A percentile compares a stretch with the other conserved stretches of the same genome.
These are phyloP conservation scores for Thraustochytrium striatum DNA, from an alignment of 352 stramenopile genomes.

Conservation along the genomic window DNA sequence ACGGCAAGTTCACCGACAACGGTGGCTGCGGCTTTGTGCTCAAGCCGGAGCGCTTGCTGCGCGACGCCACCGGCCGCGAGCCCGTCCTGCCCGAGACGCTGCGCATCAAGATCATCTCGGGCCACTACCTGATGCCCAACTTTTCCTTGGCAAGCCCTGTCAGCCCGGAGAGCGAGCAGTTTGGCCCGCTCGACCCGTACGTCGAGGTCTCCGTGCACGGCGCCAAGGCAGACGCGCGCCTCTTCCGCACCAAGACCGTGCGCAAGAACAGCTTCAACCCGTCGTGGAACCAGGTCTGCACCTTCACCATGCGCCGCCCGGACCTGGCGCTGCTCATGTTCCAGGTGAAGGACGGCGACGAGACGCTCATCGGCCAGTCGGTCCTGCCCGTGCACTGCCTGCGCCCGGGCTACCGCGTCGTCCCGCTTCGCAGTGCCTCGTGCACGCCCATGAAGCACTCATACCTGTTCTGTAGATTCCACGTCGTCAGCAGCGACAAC, in stretches of 20 bases:
- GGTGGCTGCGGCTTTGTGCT: constrained; percentile 73
- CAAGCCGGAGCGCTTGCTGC: constrained; percentile 61
- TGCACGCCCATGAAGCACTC: constrained; percentile 20
- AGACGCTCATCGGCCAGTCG: constrained; percentile 58
- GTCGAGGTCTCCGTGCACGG: constrained; percentile 53
- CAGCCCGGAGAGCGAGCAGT: constrained; percentile 52
- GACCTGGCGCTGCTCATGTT: constrained; percentile 58
- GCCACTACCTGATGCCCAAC: constrained; percentile 52
- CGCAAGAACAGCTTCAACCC: constrained; percentile 62
- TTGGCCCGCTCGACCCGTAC: constrained; percentile 51
- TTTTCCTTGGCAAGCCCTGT: constrained; percentile 29
- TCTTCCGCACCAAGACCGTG: constrained; percentile 51
- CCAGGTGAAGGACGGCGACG: constrained; percentile 61
- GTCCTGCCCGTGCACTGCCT: constrained; percentile 55
- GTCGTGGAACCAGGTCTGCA: constrained; percentile 53
- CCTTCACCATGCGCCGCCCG: constrained; percentile 52
- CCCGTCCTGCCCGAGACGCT: constrained; percentile 49
- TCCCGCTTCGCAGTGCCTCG: constrained; percentile 52
- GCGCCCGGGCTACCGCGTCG: constrained; percentile 54
- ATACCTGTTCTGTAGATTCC: constrained; percentile 53
- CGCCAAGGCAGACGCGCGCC: constrained; percentile 31
- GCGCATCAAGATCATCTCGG: constrained; percentile 53
- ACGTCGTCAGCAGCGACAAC: no score
- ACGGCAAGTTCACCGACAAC: constrained; percentile 78
- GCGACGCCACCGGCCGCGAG: neutral